phyloP scores from a whole-genome alignment of 169 alveolate species.

The Perkinsus marinus region DNA sequence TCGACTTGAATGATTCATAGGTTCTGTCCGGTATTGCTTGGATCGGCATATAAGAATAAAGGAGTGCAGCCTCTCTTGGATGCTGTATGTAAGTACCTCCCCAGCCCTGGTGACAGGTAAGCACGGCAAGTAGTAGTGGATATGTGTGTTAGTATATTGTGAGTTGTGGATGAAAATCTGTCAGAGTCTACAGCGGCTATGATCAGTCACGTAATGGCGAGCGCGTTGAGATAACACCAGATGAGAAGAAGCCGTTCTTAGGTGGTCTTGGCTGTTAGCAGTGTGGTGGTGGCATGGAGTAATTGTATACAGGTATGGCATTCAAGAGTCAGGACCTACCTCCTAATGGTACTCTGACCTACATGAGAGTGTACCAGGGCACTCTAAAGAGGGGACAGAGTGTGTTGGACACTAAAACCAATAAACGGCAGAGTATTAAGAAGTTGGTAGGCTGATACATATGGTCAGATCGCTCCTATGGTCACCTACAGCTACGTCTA shows the following conservation, averaged over 20 bases:
- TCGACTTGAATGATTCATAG: conserved; percentile 18
- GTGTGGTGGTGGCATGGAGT: not conserved
- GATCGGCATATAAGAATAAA: conserved; percentile 84
- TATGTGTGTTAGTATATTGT: too few species aligned
- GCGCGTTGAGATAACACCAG: conserved; percentile 30
- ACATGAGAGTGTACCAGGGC: conserved; percentile 78
- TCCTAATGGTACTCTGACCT: conserved; percentile 74
- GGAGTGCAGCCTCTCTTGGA: conserved; percentile 83
- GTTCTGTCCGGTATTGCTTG: conserved; percentile 79
- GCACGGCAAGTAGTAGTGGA: too few species aligned
- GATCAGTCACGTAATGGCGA: not conserved
- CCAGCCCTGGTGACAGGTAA: conserved; percentile 61
- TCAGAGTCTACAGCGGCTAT: not conserved
- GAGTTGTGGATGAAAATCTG: too few species aligned
- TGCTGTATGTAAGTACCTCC: conserved; percentile 78
- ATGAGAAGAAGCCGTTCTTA: conserved; percentile 66
- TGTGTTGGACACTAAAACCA: conserved; percentile 48
- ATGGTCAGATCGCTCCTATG: not conserved
- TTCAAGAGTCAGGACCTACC: conserved; percentile 21
- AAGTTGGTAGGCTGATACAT: conserved; percentile 31
- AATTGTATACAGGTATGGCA: conserved; percentile 1
- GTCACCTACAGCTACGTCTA: conserved; percentile 47
- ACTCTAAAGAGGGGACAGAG: conserved; percentile 53
- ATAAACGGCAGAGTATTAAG: conserved; percentile 31
- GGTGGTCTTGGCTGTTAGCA: conserved; percentile 63